A percentile compares a stretch with the other conserved stretches of the same genome.
Evolutionary conservation across 2,329 filamentous ascomycete genomes (phyloP).

Genomic region (Colletotrichum australisinense): DNA sequence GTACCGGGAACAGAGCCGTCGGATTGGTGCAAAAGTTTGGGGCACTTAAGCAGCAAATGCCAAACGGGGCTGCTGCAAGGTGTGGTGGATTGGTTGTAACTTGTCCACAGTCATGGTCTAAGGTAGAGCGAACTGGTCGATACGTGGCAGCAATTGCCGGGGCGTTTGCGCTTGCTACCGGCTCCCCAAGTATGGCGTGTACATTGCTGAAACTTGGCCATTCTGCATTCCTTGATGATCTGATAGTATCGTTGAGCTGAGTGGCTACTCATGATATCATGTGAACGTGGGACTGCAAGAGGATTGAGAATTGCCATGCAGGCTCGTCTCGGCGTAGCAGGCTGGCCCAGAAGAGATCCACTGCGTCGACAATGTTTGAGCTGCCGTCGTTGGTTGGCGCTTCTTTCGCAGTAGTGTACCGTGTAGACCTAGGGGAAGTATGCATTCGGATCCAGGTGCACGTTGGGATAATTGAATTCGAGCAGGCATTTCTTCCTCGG

Average conservation of each 20-base stretch:
- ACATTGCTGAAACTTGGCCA: neutral
- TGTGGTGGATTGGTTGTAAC: neutral
- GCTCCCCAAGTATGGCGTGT: neutral
- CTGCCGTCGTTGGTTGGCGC: neutral
- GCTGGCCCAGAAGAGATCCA: neutral
- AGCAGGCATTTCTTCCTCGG: neutral
- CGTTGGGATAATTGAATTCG: neutral
- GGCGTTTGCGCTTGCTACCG: neutral
- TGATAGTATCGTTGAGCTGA: neutral
- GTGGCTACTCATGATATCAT: neutral
- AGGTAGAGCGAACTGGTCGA: neutral
- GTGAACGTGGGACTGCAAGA: neutral
- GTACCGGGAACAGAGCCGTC: constrained; percentile 17
- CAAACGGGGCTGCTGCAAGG: constrained; percentile 27
- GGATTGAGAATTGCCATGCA: neutral
- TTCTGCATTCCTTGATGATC: neutral
- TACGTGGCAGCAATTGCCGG: constrained; percentile 26
- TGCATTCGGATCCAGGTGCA: neutral
- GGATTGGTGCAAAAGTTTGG: constrained; percentile 30
- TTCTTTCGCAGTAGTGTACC: too few species aligned
- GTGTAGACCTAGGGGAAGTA: too few species aligned
- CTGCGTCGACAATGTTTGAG: neutral
- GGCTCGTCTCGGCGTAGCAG: neutral
- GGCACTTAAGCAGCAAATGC: constrained; percentile 33
- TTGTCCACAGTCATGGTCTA: neutral